phyloP scores from a whole-genome alignment of 257 asterid species.

The Rauvolfia tetraphylla region DNA sequence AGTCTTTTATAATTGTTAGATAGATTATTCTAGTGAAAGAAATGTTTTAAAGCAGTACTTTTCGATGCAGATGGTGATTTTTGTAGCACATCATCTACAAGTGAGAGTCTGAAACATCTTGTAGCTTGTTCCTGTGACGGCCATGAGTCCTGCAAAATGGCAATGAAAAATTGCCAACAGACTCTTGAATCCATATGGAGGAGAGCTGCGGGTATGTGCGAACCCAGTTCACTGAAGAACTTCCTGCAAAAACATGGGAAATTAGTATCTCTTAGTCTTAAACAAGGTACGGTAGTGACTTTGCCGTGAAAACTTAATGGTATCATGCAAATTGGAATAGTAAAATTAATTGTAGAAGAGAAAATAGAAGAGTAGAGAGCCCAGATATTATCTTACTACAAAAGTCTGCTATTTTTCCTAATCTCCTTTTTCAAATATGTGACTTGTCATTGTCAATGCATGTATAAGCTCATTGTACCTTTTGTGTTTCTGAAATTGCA shows the following conservation, averaged over 20 bases:
- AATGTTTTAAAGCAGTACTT: slow-evolving; percentile 9
- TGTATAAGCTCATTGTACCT: neutral
- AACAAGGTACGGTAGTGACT: slow-evolving; percentile 44
- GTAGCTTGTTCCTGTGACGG: slow-evolving; percentile 39
- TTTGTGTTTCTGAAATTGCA: neutral
- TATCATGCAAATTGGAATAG: neutral
- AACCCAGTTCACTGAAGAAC: slow-evolving; percentile 49
- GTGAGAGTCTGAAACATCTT: slow-evolving; percentile 64
- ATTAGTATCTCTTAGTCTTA: slow-evolving; percentile 47
- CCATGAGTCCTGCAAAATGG: slow-evolving; percentile 30
- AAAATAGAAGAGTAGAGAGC: neutral
- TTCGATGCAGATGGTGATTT: slow-evolving; percentile 53
- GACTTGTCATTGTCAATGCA: neutral
- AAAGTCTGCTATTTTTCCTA: neutral
- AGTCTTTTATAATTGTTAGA: slow-evolving; percentile 2
- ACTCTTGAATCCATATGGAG: slow-evolving; percentile 60
- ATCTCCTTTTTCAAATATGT: neutral
- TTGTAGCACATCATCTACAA: slow-evolving; percentile 60
- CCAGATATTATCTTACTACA: neutral
- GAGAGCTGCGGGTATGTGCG: slow-evolving; percentile 49
- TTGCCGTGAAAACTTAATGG: neutral
- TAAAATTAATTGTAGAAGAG: neutral
- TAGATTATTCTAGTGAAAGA: slow-evolving; percentile 7
- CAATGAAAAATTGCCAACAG: slow-evolving; percentile 35
- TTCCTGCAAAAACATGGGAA: slow-evolving; percentile 65